These are phyloP conservation scores for Chrysoporthe austroafricana DNA, from an alignment of 2,329 filamentous ascomycete species.

Conservation along the genomic window DNA sequence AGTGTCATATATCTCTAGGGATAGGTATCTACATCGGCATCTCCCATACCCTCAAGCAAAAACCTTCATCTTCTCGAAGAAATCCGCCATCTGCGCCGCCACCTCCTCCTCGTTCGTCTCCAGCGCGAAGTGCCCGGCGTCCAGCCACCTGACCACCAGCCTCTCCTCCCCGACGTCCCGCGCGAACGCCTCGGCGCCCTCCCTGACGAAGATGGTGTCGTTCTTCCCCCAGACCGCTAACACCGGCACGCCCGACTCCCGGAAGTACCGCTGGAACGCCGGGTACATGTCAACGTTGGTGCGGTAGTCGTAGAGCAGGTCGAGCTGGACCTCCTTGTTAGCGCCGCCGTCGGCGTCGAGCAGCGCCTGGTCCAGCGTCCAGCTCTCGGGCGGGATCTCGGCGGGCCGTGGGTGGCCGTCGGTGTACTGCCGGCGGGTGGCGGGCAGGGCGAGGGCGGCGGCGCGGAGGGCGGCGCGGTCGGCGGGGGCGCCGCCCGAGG, in stretches of 20 bases:
- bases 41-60: not conserved
- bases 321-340: conserved; percentile 57
- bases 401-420: conserved; percentile 42
- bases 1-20: not conserved
- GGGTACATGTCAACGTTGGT: conserved; percentile 59
- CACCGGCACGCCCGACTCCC: conserved; percentile 53
- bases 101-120: conserved; percentile 40
- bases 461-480: conserved; percentile 43
- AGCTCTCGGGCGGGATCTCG: conserved; percentile 49
- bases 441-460: conserved; percentile 41
- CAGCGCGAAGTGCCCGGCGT: conserved; percentile 60
- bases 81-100: conserved; percentile 35
- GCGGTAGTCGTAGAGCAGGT: conserved; percentile 60
- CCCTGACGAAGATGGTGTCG: conserved; percentile 54
- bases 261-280: conserved; percentile 58
- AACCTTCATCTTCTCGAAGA: conserved; percentile 32
- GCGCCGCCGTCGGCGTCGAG: conserved; percentile 33
- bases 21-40: not conserved
- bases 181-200: conserved; percentile 58
- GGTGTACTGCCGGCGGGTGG: conserved; percentile 50
- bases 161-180: conserved; percentile 46
- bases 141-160: conserved; percentile 53
- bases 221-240: conserved; percentile 63
- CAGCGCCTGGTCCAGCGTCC: conserved; percentile 55
- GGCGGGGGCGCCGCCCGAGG: conserved; percentile 35